Conservation (phyloP, 1,284 basidiomycete genomes). For the Leccinum fuscescens region DNA sequence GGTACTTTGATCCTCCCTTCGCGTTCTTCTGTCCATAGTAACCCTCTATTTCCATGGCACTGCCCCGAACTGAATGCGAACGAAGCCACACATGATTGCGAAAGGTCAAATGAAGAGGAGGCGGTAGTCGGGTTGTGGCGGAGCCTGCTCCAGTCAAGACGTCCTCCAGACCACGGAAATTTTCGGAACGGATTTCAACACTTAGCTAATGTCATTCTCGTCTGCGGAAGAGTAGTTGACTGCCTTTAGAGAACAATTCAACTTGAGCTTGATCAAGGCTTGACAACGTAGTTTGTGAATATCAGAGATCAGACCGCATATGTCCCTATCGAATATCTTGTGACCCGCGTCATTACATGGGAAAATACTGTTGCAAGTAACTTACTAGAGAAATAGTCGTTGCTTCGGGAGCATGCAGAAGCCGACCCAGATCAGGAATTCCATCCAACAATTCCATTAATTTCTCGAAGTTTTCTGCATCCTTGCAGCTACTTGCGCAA, state of each 20-base stretch:
- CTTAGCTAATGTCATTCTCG: no score
- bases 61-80: background rate
- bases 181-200: slow-evolving; percentile 1
- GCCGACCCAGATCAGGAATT: no score
- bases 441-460: no score
- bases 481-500: no score
- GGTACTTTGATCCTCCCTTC: background rate
- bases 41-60: background rate
- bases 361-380: no score
- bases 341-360: no score
- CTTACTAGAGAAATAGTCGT: no score
- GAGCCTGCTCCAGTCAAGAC: background rate
- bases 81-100: background rate
- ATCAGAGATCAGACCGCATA: background rate
- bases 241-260: background rate
- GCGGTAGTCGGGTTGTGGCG: background rate
- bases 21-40: background rate
- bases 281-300: slow-evolving; percentile 11
- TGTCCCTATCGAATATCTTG: background rate
- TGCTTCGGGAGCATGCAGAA: no score
- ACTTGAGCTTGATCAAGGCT: background rate
- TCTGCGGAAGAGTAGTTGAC: background rate
- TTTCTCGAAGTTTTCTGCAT: no score
- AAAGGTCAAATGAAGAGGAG: background rate
- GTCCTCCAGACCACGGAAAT: slow-evolving; percentile 1